Conservation (phyloP, 169 alveolate genomes). For the Plasmodium cynomolgi region DNA sequence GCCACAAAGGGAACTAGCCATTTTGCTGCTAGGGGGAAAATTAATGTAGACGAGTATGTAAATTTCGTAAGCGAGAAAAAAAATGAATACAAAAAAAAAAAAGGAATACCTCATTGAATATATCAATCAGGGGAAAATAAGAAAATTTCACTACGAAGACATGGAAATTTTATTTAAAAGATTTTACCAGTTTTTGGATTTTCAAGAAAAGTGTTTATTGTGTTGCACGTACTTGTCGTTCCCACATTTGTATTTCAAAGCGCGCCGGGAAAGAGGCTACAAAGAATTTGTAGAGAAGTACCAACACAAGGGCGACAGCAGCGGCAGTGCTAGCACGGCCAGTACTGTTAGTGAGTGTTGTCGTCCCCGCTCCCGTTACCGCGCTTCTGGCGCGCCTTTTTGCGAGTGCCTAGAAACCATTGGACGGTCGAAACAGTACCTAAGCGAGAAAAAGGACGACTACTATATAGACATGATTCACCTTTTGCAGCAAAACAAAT, state of each 20-base stretch:
- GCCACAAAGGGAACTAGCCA: not conserved
- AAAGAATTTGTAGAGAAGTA: not conserved
- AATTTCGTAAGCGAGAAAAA: conserved; percentile 54
- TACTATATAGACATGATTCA: conserved; percentile 61
- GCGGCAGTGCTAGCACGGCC: not conserved
- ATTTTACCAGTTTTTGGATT: conserved; percentile 37
- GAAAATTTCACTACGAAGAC: conserved; percentile 60
- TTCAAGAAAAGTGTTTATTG: conserved; percentile 56
- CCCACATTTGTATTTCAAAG: conserved; percentile 28
- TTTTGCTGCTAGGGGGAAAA: not conserved
- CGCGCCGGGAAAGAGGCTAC: not conserved
- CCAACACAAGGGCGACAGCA: not conserved
- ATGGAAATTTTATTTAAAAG: conserved; percentile 43
- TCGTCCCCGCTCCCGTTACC: not conserved
- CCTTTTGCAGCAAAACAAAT: conserved; percentile 15
- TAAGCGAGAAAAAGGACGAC: conserved; percentile 35
- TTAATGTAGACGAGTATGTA: conserved; percentile 58
- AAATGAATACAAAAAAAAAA: conserved; percentile 55
- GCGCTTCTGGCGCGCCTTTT: not conserved
- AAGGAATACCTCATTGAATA: conserved; percentile 69
- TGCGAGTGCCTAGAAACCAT: conserved; percentile 67
- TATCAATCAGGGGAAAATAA: conserved; percentile 39
- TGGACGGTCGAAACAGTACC: conserved; percentile 37
- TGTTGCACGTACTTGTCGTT: conserved; percentile 50
- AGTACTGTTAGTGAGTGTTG: not conserved